A percentile compares a stretch with the other conserved stretches of the same genome.
Conservation (phyloP, 495 filamentous ascomycete genomes). For the Daldinia caldariorum region DNA sequence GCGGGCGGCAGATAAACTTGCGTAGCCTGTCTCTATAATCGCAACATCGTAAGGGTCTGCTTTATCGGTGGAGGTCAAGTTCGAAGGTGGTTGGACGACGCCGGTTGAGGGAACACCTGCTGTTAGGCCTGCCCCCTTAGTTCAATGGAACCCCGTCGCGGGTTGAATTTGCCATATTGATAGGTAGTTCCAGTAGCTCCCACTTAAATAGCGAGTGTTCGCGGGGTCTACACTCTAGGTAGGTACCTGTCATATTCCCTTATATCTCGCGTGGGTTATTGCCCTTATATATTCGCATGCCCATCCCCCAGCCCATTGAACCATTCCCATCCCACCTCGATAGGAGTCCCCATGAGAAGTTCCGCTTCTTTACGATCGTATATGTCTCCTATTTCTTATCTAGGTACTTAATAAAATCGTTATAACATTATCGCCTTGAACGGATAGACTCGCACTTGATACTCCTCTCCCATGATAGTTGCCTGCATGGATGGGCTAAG, state of each 20-base stretch:
- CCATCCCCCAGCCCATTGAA: background rate
- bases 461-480: background rate
- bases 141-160: conserved; percentile 2
- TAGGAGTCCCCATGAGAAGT: background rate
- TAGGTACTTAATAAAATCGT: background rate
- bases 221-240: background rate
- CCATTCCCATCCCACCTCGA: background rate
- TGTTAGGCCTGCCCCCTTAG: background rate
- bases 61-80: background rate
- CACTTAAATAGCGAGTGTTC: background rate
- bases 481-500: background rate
- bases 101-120: background rate
- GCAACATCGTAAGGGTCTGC: background rate
- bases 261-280: background rate
- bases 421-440: background rate
- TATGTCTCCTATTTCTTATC: background rate
- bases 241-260: background rate
- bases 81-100: background rate
- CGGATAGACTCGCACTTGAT: background rate
- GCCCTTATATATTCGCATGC: background rate
- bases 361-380: background rate
- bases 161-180: conserved; percentile 1
- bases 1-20: conserved; percentile 19
- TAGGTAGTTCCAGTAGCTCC: background rate
- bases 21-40: background rate